Evolutionary conservation across 306 rosid genomes (phyloP).

Genomic region (Lablab purpureus): DNA sequence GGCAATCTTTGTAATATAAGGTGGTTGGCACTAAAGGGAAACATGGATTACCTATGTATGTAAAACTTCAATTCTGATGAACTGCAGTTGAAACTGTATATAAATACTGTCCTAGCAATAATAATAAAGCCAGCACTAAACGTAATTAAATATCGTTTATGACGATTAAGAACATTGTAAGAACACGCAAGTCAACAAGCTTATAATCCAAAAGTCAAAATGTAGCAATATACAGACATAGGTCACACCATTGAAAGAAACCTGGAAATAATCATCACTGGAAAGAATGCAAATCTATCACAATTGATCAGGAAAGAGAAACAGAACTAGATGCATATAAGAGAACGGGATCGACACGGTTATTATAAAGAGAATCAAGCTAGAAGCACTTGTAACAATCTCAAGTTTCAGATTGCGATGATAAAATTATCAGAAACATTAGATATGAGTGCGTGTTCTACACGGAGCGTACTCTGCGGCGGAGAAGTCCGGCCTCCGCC

Average conservation of each 20-base stretch:
- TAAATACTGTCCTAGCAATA: not conserved
- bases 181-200: constrained; percentile 31
- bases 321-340: not conserved
- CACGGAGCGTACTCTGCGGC: constrained; percentile 67
- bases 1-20: not conserved
- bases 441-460: not conserved
- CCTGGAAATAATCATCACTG: not conserved
- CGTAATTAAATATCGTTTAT: not conserved
- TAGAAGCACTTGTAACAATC: constrained; percentile 1
- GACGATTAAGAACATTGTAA: constrained; percentile 9
- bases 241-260: not conserved
- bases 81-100: not conserved
- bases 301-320: constrained; percentile 23
- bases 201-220: constrained; percentile 40
- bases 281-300: not conserved
- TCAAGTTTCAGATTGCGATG: constrained; percentile 13
- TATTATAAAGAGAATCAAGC: constrained; percentile 1
- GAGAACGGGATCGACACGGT: constrained; percentile 14
- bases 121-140: not conserved
- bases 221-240: constrained; percentile 6
- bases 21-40: not conserved
- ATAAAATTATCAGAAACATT: constrained; percentile 1
- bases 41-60: not conserved
- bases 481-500: constrained; percentile 65
- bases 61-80: not conserved